Base-by-base conservation (phyloP, 129 eudicot species). In the Helianthus annuus region DNA sequence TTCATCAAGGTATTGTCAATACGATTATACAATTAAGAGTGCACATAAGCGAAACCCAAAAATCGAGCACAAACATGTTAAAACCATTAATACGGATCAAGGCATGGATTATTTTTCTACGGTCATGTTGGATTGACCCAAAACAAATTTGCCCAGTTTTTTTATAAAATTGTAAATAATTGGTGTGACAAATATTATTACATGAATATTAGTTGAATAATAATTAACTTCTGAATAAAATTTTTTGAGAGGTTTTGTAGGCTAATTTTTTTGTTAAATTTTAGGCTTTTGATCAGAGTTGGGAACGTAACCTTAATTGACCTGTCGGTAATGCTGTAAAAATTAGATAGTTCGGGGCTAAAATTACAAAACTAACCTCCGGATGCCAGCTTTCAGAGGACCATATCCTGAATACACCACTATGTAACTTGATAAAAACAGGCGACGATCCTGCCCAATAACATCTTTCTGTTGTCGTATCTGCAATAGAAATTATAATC, bases 391-490 rank as follows among this genome's bases (percentile, higher is more conserved):
- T 80, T 76, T 87, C 60, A 80, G 80, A 45, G 88, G 91, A 75
- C 98, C 96, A 12, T 63, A 81, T 70, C 96, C 96, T 59, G 96
- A 93, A 79, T 82, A 87, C 40, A 89, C 86, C 82, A 82, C 64
- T 68, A 93, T 85, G 80, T 93, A 93, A 60, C 57, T 58, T 7
- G 96, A 87, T 85, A 93, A 78, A 38, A 93, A 82, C 71, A 77
- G 88, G 65, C 79, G 81, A 62, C 90, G 78, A 63, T 78, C 75
- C 64, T 71, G 83, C 12, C 92, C 87, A 54, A 81, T 66, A 49
- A 83, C 79, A 40, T 87, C 96, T 70, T 89, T 87, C 82, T 93
- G 98, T 74, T 93, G 96, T 65, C 95, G 82, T 76, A 93, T 82
- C 98, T 93, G 87, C 78, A 70, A 55, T 45, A 61, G 53, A 54